These are phyloP conservation scores for Paramecium primaurelia DNA, from an alignment of 73 alveolate species.

Conservation along the genomic window DNA sequence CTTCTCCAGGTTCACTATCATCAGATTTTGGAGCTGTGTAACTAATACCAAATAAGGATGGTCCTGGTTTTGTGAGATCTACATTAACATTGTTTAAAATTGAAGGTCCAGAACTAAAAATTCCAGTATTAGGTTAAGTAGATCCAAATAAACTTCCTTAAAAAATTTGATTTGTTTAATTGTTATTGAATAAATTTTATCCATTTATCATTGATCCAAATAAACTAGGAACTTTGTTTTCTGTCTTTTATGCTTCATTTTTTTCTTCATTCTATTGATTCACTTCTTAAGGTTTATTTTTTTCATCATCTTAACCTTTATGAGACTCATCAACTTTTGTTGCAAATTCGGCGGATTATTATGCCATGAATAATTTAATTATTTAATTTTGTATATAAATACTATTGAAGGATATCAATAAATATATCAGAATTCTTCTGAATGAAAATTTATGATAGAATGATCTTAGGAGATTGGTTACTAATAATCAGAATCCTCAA, in stretches of 20 bases:
- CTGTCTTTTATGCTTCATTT: neutral
- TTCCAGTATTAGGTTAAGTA: neutral
- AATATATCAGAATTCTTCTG: neutral
- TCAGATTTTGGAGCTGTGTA: neutral
- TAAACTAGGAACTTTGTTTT: neutral
- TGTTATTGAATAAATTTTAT: neutral
- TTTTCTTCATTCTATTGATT: neutral
- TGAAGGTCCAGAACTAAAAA: neutral
- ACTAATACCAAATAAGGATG: neutral
- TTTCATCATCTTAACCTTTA: neutral
- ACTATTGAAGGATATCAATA: neutral
- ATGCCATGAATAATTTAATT: slow-evolving; percentile 25
- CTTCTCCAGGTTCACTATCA: slow-evolving; percentile 19
- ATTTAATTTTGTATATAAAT: neutral
- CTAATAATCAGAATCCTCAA: neutral
- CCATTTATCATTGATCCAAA: neutral
- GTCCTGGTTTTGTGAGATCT: slow-evolving; percentile 30
- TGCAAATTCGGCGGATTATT: neutral
- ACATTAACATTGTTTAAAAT: neutral
- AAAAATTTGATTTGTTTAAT: neutral
- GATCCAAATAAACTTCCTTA: neutral
- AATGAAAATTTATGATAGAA: too few species aligned
- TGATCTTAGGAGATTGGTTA: neutral
- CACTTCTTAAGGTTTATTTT: neutral
- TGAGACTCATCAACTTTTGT: neutral